Base-by-base conservation (phyloP, 2,329 filamentous ascomycete genomes). In the Botrytis tulipae region DNA sequence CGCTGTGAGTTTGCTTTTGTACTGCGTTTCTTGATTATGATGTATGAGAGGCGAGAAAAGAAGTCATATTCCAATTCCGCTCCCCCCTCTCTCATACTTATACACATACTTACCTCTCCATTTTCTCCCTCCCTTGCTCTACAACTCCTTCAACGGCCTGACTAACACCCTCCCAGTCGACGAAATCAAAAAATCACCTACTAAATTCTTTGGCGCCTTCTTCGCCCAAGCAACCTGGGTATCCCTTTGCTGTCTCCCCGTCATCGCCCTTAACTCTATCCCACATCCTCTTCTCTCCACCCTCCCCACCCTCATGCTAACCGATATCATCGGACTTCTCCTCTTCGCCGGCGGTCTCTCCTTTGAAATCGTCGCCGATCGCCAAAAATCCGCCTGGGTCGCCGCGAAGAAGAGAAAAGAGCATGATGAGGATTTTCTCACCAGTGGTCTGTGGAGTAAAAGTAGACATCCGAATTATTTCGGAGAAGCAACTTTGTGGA, bases 391-490 rank as follows among this genome's bases (percentile, higher is more conserved):
- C 71, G 81, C 82, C 35, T 93, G 91, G 91, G 78, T 86, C 74
- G 81, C 83, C 71, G 89, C 87, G 73, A 91, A 89, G 84, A 87
- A 87, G 77, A 83, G 85, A 65, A 92, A 92, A 85, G 84, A 87
- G 78, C 91, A 93, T 75, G 86, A 87, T 37, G 90, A 93, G 81
- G 86, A 89, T 63, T 93, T 92, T 78, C 79, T 93, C 75, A 91
- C 89, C 0, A 81, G 83, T 1, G 91, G 91, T 0, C 78, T 93
- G 51, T 93, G 90, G 87, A 83, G 84, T 9, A 85, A 86, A 79
- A 87, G 85, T 66, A 83, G 89, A 74, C 89, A 91, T 81, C 91
- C 91, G 0, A 91, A 93, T 78, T 93, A 93, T 83, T 91, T 93
- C 80, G 91, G 91, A n/a, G 91, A 93, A 81, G 86, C 85, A 42